phyloP scores from a whole-genome alignment of 176 grass and related monocot species.

The Lolium perenne region DNA sequence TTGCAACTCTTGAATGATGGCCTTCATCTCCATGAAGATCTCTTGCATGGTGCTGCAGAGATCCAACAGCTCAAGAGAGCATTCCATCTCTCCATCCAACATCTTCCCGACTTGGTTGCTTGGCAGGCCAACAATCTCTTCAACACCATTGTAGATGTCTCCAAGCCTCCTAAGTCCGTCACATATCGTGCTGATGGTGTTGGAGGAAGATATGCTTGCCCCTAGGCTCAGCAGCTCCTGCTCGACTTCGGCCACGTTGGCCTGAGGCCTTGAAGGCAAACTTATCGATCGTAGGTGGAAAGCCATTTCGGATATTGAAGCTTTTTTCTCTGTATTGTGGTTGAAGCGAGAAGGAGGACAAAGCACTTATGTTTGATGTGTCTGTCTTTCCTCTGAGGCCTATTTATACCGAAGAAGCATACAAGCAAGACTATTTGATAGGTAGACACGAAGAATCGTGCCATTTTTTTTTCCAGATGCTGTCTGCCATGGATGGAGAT shows the following conservation, averaged over 20 bases:
- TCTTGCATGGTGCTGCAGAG: conserved; percentile 43
- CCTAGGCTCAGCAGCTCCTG: conserved; percentile 38
- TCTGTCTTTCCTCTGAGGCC: background rate
- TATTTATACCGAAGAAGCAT: conserved; percentile 31
- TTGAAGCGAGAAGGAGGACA: conserved; percentile 12
- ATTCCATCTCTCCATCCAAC: conserved; percentile 44
- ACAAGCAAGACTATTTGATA: background rate
- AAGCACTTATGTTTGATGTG: conserved; percentile 25
- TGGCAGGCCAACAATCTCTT: background rate
- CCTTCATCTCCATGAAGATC: conserved; percentile 35
- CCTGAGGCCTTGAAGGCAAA: conserved; percentile 38
- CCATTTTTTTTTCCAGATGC: conserved; percentile 1
- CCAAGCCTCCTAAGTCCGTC: conserved; percentile 34
- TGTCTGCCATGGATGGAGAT: conserved; percentile 24
- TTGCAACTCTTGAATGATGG: conserved; percentile 40
- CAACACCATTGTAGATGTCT: background rate
- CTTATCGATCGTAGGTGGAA: conserved; percentile 38
- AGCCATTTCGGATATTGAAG: conserved; percentile 13
- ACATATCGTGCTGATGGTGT: background rate
- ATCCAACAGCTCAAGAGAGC: conserved; percentile 48
- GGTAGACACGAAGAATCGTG: conserved; percentile 15
- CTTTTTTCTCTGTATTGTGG: conserved; percentile 21
- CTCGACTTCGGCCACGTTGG: conserved; percentile 12
- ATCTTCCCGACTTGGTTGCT: conserved; percentile 31
- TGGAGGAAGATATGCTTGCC: conserved; percentile 20